Conservation (phyloP, 148 eudicot genomes). For the Limonium bicolor region DNA sequence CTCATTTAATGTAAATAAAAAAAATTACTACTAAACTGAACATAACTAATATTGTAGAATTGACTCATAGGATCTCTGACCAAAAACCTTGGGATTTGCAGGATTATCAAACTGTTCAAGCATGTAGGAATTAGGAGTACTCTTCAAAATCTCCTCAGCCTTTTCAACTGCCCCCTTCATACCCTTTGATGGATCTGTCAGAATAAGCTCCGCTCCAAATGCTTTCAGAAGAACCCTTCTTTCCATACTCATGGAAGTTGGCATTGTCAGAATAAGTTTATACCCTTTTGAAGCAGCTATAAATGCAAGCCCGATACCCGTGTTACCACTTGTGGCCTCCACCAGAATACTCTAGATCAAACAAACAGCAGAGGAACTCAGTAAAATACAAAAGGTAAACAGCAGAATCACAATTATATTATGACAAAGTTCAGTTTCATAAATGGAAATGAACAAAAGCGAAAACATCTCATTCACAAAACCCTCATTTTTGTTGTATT, state of each 20-base stretch:
- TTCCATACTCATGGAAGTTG: constrained; percentile 95
- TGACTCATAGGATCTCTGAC: no score
- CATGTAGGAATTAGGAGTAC: constrained; percentile 77
- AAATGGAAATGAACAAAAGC: no score
- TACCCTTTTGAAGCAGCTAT: constrained; percentile 97
- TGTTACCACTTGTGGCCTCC: constrained; percentile 98
- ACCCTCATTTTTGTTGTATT: no score
- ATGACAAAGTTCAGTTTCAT: no score
- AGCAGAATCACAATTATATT: no score
- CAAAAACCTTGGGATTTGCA: constrained; percentile 87
- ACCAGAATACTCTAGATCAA: constrained; percentile 59
- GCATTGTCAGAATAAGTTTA: constrained; percentile 88
- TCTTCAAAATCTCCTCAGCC: constrained; percentile 79
- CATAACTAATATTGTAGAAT: no score
- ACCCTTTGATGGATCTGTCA: constrained; percentile 88
- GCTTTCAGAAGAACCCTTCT: constrained; percentile 95
- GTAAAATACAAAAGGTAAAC: no score
- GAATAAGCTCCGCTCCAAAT: constrained; percentile 91
- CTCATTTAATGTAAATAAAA: no score
- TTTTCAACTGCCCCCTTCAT: constrained; percentile 93
- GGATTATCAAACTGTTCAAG: constrained; percentile 98
- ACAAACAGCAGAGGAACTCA: constrained; percentile 1
- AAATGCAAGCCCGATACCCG: constrained; percentile 97
- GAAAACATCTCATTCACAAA: no score
- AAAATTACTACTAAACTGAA: not conserved